phyloP scores from a whole-genome alignment of 78 protist species.

The Acrasis kona region DNA sequence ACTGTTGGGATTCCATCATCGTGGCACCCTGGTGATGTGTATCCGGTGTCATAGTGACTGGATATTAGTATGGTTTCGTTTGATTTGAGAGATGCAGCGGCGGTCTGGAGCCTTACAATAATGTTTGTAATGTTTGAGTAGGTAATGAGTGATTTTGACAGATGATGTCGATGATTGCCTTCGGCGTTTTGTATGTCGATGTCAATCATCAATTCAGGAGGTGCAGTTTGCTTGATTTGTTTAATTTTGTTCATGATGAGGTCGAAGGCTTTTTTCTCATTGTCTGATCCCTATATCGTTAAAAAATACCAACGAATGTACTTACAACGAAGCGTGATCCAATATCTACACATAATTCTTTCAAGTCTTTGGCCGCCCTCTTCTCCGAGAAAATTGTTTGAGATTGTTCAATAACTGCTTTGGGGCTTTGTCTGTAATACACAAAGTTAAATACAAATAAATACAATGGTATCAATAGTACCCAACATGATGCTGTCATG shows the following conservation, averaged over 20 bases:
- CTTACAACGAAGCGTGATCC: neutral
- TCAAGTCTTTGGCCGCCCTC: neutral
- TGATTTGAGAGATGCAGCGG: neutral
- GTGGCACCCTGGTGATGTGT: neutral
- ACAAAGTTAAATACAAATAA: no score
- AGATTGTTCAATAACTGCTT: no score
- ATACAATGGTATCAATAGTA: no score
- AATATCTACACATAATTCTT: neutral
- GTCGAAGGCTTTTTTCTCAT: neutral
- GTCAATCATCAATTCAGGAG: neutral
- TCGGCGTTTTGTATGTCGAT: neutral
- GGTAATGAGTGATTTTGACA: neutral
- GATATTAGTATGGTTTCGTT: neutral
- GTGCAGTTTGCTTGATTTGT: no score
- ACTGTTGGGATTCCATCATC: neutral
- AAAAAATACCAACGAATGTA: no score
- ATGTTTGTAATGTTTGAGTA: neutral
- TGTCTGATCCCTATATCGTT: no score
- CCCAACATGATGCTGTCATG: no score
- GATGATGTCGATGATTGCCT: neutral
- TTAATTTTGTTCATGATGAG: neutral
- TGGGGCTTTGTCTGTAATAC: no score
- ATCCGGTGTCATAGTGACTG: neutral
- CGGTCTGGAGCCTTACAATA: neutral
- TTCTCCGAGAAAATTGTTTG: neutral